phyloP scores from a whole-genome alignment of 1,139 yeast species.

The Sugiyamaella xylanicola region DNA sequence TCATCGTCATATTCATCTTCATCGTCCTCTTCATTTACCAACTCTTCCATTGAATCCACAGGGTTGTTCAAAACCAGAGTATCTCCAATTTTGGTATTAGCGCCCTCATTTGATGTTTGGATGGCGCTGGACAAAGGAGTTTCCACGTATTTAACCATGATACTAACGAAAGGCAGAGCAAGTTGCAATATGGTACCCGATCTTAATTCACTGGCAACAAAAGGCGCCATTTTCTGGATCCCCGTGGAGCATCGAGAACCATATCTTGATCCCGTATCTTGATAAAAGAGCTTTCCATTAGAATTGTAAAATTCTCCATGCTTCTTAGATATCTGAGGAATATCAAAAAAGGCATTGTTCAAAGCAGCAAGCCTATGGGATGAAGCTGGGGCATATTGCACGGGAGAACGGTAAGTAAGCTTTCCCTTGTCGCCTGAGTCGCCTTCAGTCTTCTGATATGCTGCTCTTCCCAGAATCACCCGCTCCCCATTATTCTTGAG shows the following conservation, averaged over 20 bases:
- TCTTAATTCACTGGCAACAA: not conserved
- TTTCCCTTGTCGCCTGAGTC: not conserved
- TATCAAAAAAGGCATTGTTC: slow-evolving; percentile 26
- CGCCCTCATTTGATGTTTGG: too few relatives aligned
- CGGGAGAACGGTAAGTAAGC: not conserved
- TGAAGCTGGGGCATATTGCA: not conserved
- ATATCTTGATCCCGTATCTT: slow-evolving; percentile 29
- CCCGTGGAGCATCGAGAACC: slow-evolving; percentile 27
- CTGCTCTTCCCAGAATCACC: slow-evolving; percentile 22
- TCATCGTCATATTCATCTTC: slow-evolving; percentile 22
- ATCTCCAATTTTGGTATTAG: too few relatives aligned
- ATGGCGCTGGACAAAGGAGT: not conserved
- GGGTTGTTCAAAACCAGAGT: not conserved
- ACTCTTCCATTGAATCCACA: not conserved
- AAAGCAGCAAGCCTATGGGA: slow-evolving; percentile 17
- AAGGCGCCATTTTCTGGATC: not conserved
- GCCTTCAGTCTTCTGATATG: not conserved
- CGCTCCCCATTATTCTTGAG: slow-evolving; percentile 2
- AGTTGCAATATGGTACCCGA: not conserved
- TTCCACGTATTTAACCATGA: not conserved
- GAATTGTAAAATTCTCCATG: slow-evolving; percentile 28
- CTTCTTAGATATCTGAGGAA: slow-evolving; percentile 29
- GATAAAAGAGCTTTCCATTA: slow-evolving; percentile 23
- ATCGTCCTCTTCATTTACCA: slow-evolving; percentile 17
- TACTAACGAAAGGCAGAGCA: not conserved